Base-by-base conservation (phyloP, 2,329 filamentous ascomycete species). In the Fonsecaea nubica region DNA sequence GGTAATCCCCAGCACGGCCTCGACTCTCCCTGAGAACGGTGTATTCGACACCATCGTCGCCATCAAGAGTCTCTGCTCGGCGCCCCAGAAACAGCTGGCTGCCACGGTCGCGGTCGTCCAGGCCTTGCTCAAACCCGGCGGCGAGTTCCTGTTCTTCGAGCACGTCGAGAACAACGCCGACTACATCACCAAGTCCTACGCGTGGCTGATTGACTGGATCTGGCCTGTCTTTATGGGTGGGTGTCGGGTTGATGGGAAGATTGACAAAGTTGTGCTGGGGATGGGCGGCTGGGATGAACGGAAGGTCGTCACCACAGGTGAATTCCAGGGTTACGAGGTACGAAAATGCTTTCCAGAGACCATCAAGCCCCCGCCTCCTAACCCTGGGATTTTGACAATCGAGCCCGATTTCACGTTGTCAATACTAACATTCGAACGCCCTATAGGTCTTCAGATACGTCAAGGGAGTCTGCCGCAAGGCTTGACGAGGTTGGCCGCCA, bases 71-170 rank as follows among this genome's bases (percentile, higher is more conserved):
- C 57, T 84, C 64, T 83, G 81, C 72, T 71, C 68, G 6, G 63
- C 62, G n/a, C 66, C 66, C 2, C 70, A 69, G 38, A 38, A 45
- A 21, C 64, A 72, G 40, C n/a, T 72, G 32, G 38, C 61, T 4
- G 62, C 69, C n/a, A 72, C 67, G 5, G 48, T 69, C 5, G 77
- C 80, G 3, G 77, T 82, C 3, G 64, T 82, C n/a, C 80, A 79
- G 68, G 76, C 76, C 58, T 69, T 83, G 33, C 68, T 84, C 50
- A 83, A 79, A 67, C 81, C 81, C 0, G 81, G 81, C 0, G 81
- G 81, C 12, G 77, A 76, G 53, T 79, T 83, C 64, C 74, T 84
- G 32, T 82, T 83, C 62, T 83, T 81, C 78, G 81, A 83, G 67
- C 81, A 83, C 63, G 67, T 72, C 18, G 64, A 67, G 40, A 72